Evolutionary conservation across 768 basidiomycete genomes (phyloP), one percentile per base, ranked within the genome.

Genomic region (Lentinula boryana): DNA sequence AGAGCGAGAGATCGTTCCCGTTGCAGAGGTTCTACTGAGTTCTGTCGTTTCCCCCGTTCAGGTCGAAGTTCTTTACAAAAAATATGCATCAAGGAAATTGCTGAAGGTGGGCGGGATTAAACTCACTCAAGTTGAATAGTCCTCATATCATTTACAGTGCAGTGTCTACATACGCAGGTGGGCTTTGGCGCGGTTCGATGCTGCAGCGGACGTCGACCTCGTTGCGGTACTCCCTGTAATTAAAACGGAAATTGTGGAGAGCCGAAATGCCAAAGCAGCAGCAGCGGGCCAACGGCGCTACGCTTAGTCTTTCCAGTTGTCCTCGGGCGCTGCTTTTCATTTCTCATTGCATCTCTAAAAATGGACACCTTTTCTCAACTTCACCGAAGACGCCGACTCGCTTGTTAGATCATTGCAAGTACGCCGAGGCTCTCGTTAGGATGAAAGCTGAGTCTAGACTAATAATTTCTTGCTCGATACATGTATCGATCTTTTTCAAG

Each of bases 11-110:
- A 72, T 99, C 53, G 75, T 96, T 41, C 93, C 94, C 0, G 90
- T 89, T 0, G 96, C 95, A 1, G 95, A 93, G 72, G 66, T 95
- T 67, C 95, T 98, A 92, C 70, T 98, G 64, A 92, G 94, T 72
- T 96, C 95, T 70, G 23, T 60, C 27, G 79, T 97, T 56, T 90
- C 89, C 69, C 85, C 88, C 4, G 70, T 87, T 56, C 81, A 81
- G 49, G 91, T 95, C 62, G 86, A 92, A 60, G 87, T 88, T n/a
- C 93, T 98, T 74, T 83, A 84, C 77, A 89, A 93, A 78, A 98
- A 99, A 73, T 99, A 96, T 68, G 88, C 93, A 0, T 85, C 89
- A 15, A 95, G 93, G 74, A 92, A 88, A 54, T 93, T 84, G 75
- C 80, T 88, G 76, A 96, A 95, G 84, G 93, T 94, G 44, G 4